Base-by-base conservation (phyloP, 2,329 filamentous ascomycete genomes). In the Fusarium paranaense region DNA sequence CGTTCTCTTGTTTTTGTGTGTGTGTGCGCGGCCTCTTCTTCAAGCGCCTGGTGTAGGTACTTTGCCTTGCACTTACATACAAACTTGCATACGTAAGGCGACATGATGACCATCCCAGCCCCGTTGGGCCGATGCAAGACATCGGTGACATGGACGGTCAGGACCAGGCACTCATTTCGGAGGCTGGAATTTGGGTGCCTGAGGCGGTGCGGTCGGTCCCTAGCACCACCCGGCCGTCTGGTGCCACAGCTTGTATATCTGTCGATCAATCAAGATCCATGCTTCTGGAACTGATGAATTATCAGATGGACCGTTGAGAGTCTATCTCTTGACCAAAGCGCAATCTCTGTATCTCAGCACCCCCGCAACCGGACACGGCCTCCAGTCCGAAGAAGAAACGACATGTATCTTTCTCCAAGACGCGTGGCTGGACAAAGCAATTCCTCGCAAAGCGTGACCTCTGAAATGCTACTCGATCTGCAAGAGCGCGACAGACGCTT, bases 61-160 rank as follows among this genome's bases (percentile, higher is more conserved):
- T n/a, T 50, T 50, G 45, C 16, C 45, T 13, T 32, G n/a, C 8
- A 63, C 45, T 52, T 42, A 63, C 35, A 40, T 40, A 6, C 16
- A 64, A 52, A 30, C 50, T 45, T 58, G 33, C 62, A 45, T 64
- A 35, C 30, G 32, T 37, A 52, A 52, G n/a, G 27, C 42, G 47
- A 57, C 47, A 56, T 64, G 35, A 38, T 38, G 27, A 27, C 35
- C 35, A 50, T 18, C 40, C 42, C 56, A 33, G 40, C 50, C 68
- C 70, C 68, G 68, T 69, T 73, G 62, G 59, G 45, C 68, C 70
- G 70, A 73, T 72, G 70, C 70, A 71, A 68, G 70, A 69, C 70
- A 72, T 72, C 42, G 33, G 47, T 54, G 59, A 47, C 59, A 62
- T 62, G n/a, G 59, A 45, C 56, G 20, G 33, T 37, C 32, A 52